phyloP scores from a whole-genome alignment of 2,329 filamentous ascomycete species.

The Emmonsiellopsis sp. region DNA sequence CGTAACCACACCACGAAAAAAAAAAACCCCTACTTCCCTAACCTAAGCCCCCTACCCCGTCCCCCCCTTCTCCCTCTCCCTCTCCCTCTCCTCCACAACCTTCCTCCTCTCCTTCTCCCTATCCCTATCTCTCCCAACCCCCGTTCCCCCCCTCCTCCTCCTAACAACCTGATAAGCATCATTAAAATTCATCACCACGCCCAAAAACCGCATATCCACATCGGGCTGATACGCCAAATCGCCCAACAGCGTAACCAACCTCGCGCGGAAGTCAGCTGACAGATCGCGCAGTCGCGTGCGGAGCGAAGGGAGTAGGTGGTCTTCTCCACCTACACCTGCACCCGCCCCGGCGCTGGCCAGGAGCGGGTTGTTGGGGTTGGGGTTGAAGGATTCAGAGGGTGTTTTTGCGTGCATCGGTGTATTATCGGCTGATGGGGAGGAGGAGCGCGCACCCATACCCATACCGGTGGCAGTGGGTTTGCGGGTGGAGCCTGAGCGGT shows the following conservation, averaged over 20 bases:
- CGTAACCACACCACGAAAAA: not conserved
- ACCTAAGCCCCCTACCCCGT: constrained; percentile 11
- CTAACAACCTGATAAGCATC: constrained; percentile 80
- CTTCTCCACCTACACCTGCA: constrained; percentile 28
- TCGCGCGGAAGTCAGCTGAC: constrained; percentile 63
- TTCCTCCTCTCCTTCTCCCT: constrained; percentile 18
- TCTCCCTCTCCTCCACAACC: not conserved
- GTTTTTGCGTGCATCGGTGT: not conserved
- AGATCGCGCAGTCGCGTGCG: constrained; percentile 64
- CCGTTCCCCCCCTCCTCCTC: constrained; percentile 40
- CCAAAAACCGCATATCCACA: constrained; percentile 88
- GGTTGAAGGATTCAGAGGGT: not conserved
- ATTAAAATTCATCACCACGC: constrained; percentile 98
- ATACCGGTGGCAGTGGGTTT: constrained; percentile 1
- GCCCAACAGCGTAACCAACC: constrained; percentile 72
- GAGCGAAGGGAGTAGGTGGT: constrained; percentile 64
- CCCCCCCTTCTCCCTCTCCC: constrained; percentile 6
- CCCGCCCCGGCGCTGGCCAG: not conserved
- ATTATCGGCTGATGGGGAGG: constrained; percentile 16
- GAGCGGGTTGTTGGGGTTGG: not conserved
- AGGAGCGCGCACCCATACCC: not conserved
- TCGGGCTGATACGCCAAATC: constrained; percentile 91
- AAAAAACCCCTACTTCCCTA: constrained; percentile 13
- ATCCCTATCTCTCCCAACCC: constrained; percentile 20
- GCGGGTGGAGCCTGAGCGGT: constrained; percentile 13